A percentile compares a stretch with the other conserved stretches of the same genome.
Evolutionary conservation across 768 basidiomycete genomes (phyloP).

Genomic region (Tephrocybe sp.): DNA sequence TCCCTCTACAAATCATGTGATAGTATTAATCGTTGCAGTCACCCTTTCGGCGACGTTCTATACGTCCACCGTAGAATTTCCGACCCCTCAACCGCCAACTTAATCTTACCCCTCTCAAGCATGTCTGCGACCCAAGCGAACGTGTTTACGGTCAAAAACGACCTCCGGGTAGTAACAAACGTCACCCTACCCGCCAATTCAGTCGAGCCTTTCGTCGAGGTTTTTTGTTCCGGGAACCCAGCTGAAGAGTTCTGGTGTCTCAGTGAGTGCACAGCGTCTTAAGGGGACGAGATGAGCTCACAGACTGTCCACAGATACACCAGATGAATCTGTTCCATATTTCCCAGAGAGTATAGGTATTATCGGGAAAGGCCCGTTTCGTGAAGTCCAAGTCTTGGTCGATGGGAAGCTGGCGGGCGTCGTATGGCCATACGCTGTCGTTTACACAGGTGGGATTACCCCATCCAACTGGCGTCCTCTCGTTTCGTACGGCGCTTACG

Average conservation of each 20-base stretch:
- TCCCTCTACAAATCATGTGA: neutral
- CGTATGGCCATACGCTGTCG: constrained; percentile 53
- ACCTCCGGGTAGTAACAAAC: constrained; percentile 32
- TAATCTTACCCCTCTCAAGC: constrained; percentile 60
- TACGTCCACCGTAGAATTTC: constrained; percentile 42
- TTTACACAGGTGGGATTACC: constrained; percentile 64
- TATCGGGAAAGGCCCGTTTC: constrained; percentile 53
- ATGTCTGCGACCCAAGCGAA: constrained; percentile 48
- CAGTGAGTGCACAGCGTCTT: constrained; percentile 26
- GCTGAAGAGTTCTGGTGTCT: constrained; percentile 64
- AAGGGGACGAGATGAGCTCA: neutral
- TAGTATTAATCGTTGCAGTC: constrained; percentile 29
- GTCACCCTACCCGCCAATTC: constrained; percentile 54
- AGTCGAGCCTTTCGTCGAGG: constrained; percentile 54
- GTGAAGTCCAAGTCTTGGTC: constrained; percentile 60
- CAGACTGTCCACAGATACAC: constrained; percentile 41
- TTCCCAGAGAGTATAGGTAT: constrained; percentile 47
- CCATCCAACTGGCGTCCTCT: constrained; percentile 52
- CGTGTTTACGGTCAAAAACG: constrained; percentile 26
- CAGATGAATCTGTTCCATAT: constrained; percentile 47
- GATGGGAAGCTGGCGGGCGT: constrained; percentile 53
- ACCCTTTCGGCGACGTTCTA: constrained; percentile 59
- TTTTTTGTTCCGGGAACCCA: constrained; percentile 59
- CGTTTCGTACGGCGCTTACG: constrained; percentile 62
- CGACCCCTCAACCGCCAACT: constrained; percentile 46